Percentiles rank a stretch among this genome's conserved stretches.
Evolutionary conservation across 2,329 filamentous ascomycete species (phyloP).

Genomic region (Colletotrichum sp.): DNA sequence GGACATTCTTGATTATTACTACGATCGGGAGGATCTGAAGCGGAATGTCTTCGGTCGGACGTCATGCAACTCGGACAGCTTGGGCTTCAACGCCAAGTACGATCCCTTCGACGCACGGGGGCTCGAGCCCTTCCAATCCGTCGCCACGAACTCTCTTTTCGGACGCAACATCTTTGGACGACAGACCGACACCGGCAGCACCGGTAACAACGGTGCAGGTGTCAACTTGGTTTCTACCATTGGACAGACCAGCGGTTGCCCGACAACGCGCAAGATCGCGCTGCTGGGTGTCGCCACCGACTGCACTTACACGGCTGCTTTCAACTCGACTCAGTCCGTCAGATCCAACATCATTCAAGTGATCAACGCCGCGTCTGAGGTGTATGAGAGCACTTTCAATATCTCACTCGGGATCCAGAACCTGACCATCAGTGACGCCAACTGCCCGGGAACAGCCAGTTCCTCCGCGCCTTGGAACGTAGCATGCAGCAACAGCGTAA

Average conservation of each 20-base stretch:
- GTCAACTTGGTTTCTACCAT: conserved; percentile 81
- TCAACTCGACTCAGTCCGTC: conserved; percentile 68
- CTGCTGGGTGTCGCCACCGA: conserved; percentile 92
- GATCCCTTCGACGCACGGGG: conserved; percentile 55
- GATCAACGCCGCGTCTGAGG: conserved; percentile 83
- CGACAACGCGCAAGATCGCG: conserved; percentile 87
- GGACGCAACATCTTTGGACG: conserved; percentile 75
- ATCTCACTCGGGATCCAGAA: conserved; percentile 91
- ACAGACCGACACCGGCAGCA: conserved; percentile 70
- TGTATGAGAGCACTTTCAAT: conserved; percentile 93
- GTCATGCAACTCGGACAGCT: conserved; percentile 74
- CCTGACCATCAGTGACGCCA: conserved; percentile 74
- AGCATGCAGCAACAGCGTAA: conserved; percentile 64
- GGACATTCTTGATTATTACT: conserved; percentile 63
- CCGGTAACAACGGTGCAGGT: conserved; percentile 76
- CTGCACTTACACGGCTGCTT: conserved; percentile 81
- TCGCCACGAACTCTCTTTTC: conserved; percentile 71
- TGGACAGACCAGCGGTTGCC: conserved; percentile 83
- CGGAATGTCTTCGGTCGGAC: conserved; percentile 51
- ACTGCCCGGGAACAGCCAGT: conserved; percentile 74
- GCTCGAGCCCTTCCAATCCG: conserved; percentile 56
- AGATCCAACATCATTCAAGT: conserved; percentile 78
- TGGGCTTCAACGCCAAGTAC: conserved; percentile 79
- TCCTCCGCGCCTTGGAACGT: conserved; percentile 83
- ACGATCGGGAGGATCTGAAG: conserved; percentile 67